phyloP scores from a whole-genome alignment of 208 protist species.

The Trypanosoma cruzi region DNA sequence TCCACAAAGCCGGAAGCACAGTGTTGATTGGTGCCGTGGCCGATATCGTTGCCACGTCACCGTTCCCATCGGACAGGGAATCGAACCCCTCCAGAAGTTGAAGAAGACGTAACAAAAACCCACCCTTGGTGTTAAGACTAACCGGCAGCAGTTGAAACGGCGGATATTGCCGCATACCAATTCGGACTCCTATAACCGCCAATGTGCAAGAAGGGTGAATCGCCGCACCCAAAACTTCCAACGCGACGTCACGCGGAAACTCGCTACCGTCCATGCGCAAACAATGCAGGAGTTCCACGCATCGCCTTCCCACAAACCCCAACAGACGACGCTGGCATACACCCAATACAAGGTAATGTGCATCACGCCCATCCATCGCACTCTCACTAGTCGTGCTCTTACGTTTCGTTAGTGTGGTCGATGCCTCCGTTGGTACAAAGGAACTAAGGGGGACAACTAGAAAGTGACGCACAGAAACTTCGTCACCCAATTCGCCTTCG shows the following conservation, averaged over 20 bases:
- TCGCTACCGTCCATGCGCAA: conserved; percentile 29
- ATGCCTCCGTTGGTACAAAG: conserved; percentile 1
- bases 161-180: conserved; percentile 31
- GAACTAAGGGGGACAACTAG: conserved; percentile 12
- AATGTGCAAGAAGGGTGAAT: conserved; percentile 63
- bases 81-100: conserved; percentile 22
- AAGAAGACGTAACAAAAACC: conserved; percentile 25
- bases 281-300: conserved; percentile 56
- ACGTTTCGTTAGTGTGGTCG: no score
- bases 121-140: conserved; percentile 19
- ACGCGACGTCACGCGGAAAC: conserved; percentile 30
- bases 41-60: background rate
- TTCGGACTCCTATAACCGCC: conserved; percentile 45
- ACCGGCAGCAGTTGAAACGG: conserved; percentile 50
- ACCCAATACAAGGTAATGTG: conserved; percentile 39
- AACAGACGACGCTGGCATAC: conserved; percentile 42
- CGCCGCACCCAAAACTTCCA: conserved; percentile 48
- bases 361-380: background rate
- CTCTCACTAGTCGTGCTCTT: background rate
- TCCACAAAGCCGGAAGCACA: conserved; percentile 25
- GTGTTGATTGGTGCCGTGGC: background rate
- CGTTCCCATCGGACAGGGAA: conserved; percentile 4
- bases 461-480: conserved; percentile 23
- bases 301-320: conserved; percentile 37
- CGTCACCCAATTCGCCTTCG: conserved; percentile 16